Evolutionary conservation across 257 asterid genomes (phyloP).

Genomic region (Solanum stenotomum): DNA sequence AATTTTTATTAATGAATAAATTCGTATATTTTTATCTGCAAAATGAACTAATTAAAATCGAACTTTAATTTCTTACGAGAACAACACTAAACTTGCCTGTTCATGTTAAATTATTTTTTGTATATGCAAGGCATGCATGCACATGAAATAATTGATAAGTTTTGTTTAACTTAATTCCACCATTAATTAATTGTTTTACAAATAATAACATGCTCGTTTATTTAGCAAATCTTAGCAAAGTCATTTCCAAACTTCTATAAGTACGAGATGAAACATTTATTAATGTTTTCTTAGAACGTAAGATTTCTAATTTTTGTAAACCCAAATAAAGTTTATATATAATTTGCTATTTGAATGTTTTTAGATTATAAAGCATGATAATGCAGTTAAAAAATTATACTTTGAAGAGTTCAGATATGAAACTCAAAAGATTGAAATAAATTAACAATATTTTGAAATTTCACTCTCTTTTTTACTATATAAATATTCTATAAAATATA

Average conservation of each 20-base stretch:
- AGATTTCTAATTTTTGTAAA: too few relatives aligned
- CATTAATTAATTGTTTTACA: background rate
- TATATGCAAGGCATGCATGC: background rate
- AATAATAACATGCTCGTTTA: background rate
- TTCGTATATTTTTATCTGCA: background rate
- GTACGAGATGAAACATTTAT: background rate
- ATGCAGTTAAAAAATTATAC: too few relatives aligned
- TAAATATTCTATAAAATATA: background rate
- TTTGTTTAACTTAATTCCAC: background rate
- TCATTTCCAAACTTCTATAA: background rate
- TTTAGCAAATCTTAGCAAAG: background rate
- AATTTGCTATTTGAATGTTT: too few relatives aligned
- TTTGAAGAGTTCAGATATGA: too few relatives aligned
- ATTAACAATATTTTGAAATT: too few relatives aligned
- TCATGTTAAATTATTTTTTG: background rate
- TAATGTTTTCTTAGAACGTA: background rate
- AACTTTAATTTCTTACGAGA: background rate
- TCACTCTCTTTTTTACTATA: too few relatives aligned
- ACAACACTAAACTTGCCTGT: background rate
- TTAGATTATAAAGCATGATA: too few relatives aligned
- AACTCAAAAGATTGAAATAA: too few relatives aligned
- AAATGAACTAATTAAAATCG: background rate
- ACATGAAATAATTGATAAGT: background rate
- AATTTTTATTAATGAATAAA: background rate
- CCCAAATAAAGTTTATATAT: too few relatives aligned